Conservation (phyloP, 148 eudicot genomes). For the Chenopodium album region DNA sequence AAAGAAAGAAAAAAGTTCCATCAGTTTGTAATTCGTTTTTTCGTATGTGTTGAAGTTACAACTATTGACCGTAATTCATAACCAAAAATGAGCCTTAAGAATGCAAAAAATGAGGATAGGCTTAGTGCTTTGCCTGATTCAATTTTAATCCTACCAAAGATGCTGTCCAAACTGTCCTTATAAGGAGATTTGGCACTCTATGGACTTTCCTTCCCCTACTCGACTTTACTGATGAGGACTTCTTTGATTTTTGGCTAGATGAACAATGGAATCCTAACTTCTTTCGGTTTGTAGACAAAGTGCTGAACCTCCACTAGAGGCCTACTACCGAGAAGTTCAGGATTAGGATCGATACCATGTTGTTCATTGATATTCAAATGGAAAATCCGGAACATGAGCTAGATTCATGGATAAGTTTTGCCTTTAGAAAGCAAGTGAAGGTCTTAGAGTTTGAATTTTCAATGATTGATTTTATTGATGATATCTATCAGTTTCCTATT, state of each 20-base stretch:
- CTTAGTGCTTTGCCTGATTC: constrained; percentile 8
- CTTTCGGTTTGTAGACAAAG: constrained; percentile 9
- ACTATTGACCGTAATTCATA: no score
- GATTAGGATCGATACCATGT: background rate
- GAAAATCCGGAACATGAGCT: background rate
- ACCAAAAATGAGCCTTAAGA: background rate
- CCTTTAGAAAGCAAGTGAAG: constrained; percentile 12
- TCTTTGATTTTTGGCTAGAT: background rate
- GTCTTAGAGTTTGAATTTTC: background rate
- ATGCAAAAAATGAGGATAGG: constrained; percentile 3
- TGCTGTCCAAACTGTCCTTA: background rate
- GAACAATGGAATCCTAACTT: background rate
- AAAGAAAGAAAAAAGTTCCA: no score
- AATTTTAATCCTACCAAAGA: background rate
- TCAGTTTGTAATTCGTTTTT: no score
- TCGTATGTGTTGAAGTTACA: no score
- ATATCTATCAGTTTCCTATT: constrained; percentile 16
- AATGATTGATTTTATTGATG: background rate
- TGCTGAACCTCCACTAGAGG: background rate
- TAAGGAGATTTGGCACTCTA: constrained; percentile 1
- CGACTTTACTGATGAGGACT: background rate
- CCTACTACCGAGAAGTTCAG: background rate
- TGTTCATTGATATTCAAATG: background rate
- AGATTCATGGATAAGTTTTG: constrained; percentile 14
- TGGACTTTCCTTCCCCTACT: constrained; percentile 13